Base-by-base conservation (phyloP, 345 rosid species). In the Iberis pinnata region DNA sequence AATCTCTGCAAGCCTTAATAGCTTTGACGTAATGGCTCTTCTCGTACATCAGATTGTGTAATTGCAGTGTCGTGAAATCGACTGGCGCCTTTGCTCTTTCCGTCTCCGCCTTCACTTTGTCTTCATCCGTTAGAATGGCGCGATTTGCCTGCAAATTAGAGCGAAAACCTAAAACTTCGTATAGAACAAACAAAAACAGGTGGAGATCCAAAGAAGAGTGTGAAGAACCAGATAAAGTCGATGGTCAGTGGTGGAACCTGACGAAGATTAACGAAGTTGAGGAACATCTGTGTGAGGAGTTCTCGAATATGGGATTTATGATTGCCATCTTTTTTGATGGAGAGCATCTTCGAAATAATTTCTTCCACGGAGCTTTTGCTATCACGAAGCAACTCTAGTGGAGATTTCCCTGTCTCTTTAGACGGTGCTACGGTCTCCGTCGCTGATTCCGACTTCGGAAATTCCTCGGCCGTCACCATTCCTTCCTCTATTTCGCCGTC, bases 31-130 rank as follows among this genome's bases (percentile, higher is more conserved):
- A 92, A 53, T 85, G 95, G 31, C 86, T 80, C 78, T 88, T 92
- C 85, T 92, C 98, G 45, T 92, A 92, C 97, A 92, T 84, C 64
- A 88, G 73, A 71, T 83, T 92, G 49, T 88, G 95, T 35, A 83
- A 78, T 70, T 85, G 98, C 68, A 92, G 49, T 2, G 96, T 88
- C 45, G 95, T 83, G 58, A 78, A 81, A 66, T 92, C 95, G 44
- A 92, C 89, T 0, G 95, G 93, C 1, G 88, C 84, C 64, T 92
- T 88, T 1, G 86, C 95, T 14, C 79, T 68, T 54, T 92, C 98
- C 12, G 89, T 92, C 69, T 83, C 93, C 29, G 78, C 82, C 41
- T 88, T 92, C 60, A 77, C 89, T 31, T 73, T 74, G 39, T 88
- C 98, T 70, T 92, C 96, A 64, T 88, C 93, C 44, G 84, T 60